A percentile compares a stretch with the other conserved stretches of the same genome.
These are phyloP conservation scores for Lanmaoa rubissima DNA, from an alignment of 768 basidiomycete species.

Conservation along the genomic window DNA sequence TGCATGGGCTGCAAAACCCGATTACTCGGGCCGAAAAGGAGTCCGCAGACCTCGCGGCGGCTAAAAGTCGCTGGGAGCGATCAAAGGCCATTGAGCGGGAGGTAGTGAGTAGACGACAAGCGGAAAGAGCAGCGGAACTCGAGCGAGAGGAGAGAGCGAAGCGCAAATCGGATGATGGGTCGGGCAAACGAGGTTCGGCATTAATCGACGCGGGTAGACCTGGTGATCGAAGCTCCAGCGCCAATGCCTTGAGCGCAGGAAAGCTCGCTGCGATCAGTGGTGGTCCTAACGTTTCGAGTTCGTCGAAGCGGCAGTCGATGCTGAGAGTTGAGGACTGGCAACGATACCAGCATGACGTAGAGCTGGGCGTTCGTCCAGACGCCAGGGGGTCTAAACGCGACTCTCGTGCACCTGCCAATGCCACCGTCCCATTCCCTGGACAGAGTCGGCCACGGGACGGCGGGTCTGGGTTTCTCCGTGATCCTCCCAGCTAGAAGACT, in stretches of 20 bases:
- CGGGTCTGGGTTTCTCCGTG: constrained; percentile 34
- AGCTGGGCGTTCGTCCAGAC: constrained; percentile 31
- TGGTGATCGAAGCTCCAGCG: constrained; percentile 36
- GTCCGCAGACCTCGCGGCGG: constrained; percentile 70
- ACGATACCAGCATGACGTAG: constrained; percentile 58
- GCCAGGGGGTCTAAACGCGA: constrained; percentile 22
- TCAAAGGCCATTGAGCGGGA: constrained; percentile 73
- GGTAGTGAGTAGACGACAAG: constrained; percentile 68
- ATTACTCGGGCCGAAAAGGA: constrained; percentile 80
- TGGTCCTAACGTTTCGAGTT: constrained; percentile 29
- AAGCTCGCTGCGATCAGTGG: constrained; percentile 47
- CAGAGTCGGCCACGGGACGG: constrained; percentile 21
- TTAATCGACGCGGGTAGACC: constrained; percentile 33
- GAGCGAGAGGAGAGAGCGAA: constrained; percentile 48
- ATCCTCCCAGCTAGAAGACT: constrained; percentile 37
- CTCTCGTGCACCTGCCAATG: constrained; percentile 15
- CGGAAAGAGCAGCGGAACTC: constrained; percentile 58
- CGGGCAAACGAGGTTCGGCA: constrained; percentile 35
- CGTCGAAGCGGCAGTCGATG: constrained; percentile 65
- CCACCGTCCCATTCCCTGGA: constrained; percentile 36
- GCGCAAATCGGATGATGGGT: constrained; percentile 44
- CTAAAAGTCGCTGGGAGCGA: constrained; percentile 79
- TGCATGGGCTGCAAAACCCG: constrained; percentile 79
- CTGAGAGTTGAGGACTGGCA: constrained; percentile 89
- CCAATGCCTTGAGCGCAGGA: constrained; percentile 50